Conservation (phyloP, 306 rosid genomes). For the Mimosa bimucronata region DNA sequence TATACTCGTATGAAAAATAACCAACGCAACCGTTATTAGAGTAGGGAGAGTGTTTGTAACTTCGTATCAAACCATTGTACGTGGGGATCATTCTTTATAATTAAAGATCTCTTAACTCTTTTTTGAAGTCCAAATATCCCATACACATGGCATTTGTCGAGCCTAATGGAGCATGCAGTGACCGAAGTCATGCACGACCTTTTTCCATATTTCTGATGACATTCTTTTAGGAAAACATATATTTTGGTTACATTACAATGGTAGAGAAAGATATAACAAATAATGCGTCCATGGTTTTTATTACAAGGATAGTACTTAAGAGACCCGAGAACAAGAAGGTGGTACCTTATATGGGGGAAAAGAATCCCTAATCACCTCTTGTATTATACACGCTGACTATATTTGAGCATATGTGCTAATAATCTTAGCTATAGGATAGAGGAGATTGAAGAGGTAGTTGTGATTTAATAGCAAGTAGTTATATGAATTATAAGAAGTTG, state of each 20-base stretch:
- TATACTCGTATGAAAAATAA: constrained; percentile 14
- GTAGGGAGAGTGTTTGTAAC: too few relatives aligned
- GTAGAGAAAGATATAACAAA: too few relatives aligned
- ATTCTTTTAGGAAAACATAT: background rate
- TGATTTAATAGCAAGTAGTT: too few relatives aligned
- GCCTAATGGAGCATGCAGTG: constrained; percentile 12
- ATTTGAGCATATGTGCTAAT: background rate
- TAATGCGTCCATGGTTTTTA: background rate
- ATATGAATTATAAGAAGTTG: background rate
- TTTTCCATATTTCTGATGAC: background rate
- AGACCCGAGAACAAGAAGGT: background rate
- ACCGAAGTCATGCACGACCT: background rate
- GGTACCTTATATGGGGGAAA: background rate
- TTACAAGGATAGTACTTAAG: background rate
- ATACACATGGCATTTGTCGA: background rate
- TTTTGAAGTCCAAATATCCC: too few relatives aligned
- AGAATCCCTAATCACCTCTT: constrained; percentile 27
- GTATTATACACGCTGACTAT: constrained; percentile 24
- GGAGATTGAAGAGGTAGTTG: background rate
- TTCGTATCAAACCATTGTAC: too few relatives aligned
- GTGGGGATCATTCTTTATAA: too few relatives aligned
- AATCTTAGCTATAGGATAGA: background rate
- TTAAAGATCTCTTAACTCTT: too few relatives aligned
- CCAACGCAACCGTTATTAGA: background rate
- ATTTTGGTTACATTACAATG: too few relatives aligned